Evolutionary conservation across 2,329 filamentous ascomycete genomes (phyloP).

Genomic region (Spiromastix sp.): DNA sequence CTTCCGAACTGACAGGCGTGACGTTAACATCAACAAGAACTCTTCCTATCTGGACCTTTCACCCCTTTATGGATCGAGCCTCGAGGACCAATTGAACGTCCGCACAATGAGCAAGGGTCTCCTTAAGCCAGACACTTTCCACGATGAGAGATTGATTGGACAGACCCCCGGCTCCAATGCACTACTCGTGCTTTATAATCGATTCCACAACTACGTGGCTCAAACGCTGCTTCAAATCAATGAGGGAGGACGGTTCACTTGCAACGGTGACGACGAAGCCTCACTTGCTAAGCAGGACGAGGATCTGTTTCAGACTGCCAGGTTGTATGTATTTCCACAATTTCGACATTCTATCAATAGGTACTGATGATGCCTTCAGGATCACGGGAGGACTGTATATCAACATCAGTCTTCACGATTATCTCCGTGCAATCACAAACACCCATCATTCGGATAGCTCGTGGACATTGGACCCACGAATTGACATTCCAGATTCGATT

Average conservation of each 20-base stretch:
- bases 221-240: constrained; percentile 29
- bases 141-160: constrained; percentile 19
- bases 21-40: constrained; percentile 24
- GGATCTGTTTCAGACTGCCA: constrained; percentile 24
- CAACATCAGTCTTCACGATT: constrained; percentile 24
- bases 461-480: constrained; percentile 34
- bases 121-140: constrained; percentile 28
- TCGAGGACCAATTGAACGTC: constrained; percentile 22
- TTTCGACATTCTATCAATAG: constrained; percentile 1
- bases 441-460: constrained; percentile 29
- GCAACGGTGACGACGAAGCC: constrained; percentile 15
- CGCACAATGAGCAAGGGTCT: constrained; percentile 25
- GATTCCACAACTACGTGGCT: constrained; percentile 29
- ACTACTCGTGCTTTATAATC: constrained; percentile 24
- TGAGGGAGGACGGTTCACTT: constrained; percentile 26
- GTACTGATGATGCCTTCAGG: constrained; percentile 6
- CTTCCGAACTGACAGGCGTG: constrained; percentile 26
- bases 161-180: constrained; percentile 23
- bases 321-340: constrained; percentile 13
- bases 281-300: constrained; percentile 24
- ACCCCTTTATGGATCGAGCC: constrained; percentile 32
- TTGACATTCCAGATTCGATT: constrained; percentile 14
- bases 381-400: constrained; percentile 20
- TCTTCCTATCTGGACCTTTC: constrained; percentile 39
- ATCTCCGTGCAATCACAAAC: constrained; percentile 19